These are phyloP conservation scores for Lactuca saligna DNA, from an alignment of 129 eudicot genomes.

Conservation along the genomic window DNA sequence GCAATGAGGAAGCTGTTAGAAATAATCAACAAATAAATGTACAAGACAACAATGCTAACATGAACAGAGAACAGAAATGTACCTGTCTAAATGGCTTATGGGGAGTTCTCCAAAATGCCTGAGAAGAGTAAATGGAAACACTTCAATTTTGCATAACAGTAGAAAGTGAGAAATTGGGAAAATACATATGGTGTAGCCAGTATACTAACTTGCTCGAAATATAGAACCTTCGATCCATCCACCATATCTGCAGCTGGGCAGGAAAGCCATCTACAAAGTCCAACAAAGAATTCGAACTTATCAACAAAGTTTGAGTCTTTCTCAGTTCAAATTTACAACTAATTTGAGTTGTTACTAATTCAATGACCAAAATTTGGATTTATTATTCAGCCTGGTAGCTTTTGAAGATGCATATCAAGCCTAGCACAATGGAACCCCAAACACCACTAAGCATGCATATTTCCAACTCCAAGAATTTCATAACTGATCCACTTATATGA, in stretches of 20 bases:
- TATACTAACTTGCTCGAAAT: constrained; percentile 73
- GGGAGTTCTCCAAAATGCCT: constrained; percentile 99
- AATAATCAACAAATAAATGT: constrained; percentile 11
- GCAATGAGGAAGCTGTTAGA: constrained; percentile 45
- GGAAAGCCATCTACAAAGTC: constrained; percentile 70
- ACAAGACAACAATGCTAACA: background rate
- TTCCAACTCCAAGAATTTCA: too few relatives aligned
- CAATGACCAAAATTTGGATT: background rate
- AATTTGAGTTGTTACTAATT: background rate
- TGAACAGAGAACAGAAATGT: constrained; percentile 12
- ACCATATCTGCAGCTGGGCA: constrained; percentile 95
- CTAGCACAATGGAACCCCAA: background rate
- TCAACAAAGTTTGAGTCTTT: constrained; percentile 8
- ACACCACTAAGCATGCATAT: too few relatives aligned
- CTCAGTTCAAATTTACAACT: constrained; percentile 3
- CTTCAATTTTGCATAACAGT: constrained; percentile 1
- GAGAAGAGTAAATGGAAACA: constrained; percentile 27
- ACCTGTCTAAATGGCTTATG: constrained; percentile 98
- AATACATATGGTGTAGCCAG: background rate
- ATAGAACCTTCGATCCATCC: constrained; percentile 87
- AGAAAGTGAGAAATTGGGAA: background rate
- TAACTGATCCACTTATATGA: background rate
- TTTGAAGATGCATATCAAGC: background rate
- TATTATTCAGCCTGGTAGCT: background rate
- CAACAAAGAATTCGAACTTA: constrained; percentile 6